Evolutionary conservation across 805 yeast genomes (phyloP).

Genomic region (Candida insectorum): DNA sequence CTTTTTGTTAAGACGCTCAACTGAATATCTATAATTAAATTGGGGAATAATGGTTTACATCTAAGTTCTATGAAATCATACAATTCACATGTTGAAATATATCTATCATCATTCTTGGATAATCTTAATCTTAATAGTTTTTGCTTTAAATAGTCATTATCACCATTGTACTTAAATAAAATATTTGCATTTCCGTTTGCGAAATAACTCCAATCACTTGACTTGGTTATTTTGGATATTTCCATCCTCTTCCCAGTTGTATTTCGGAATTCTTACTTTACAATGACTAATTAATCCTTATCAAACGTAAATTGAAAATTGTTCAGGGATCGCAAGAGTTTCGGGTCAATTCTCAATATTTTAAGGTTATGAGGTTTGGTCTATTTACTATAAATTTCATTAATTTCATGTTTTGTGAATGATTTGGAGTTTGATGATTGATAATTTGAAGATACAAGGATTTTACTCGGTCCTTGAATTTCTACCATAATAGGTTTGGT

Average conservation of each 20-base stretch:
- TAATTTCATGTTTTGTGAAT: conserved; percentile 9
- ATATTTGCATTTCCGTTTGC: conserved; percentile 51
- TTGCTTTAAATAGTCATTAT: conserved; percentile 24
- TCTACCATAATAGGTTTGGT: conserved; percentile 17
- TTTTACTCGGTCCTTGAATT: conserved; percentile 24
- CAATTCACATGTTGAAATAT: conserved; percentile 38
- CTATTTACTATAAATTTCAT: conserved; percentile 1
- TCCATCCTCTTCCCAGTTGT: conserved; percentile 26
- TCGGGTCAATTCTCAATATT: neutral
- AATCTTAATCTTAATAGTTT: conserved; percentile 38
- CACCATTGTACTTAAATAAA: conserved; percentile 40
- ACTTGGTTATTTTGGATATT: conserved; percentile 29
- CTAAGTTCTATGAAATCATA: conserved; percentile 36
- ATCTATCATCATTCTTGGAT: conserved; percentile 30
- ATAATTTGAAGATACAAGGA: conserved; percentile 20
- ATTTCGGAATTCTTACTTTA: no score
- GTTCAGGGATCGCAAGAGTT: neutral
- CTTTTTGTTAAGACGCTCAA: conserved; percentile 26
- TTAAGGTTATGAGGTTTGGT: conserved; percentile 1
- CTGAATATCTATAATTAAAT: conserved; percentile 29
- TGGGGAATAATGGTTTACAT: conserved; percentile 28
- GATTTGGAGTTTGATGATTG: conserved; percentile 1
- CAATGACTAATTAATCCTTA: neutral
- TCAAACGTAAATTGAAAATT: neutral
- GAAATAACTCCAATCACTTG: conserved; percentile 43